Conservation (phyloP, 1,284 basidiomycete species). For the Chalciporus sp. region DNA sequence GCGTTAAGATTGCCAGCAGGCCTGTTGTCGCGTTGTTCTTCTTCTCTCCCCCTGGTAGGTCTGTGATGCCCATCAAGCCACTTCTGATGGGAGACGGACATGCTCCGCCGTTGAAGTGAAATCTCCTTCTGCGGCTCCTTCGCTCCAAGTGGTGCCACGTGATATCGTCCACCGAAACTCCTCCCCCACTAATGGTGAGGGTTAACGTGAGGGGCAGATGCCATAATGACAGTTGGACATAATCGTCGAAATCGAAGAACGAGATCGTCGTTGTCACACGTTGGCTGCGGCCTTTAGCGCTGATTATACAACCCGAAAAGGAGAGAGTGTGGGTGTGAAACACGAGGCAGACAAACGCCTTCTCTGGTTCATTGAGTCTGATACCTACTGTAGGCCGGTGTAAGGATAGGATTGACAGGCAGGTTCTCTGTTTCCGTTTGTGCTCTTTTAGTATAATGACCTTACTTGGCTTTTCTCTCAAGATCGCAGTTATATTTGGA, state of each 20-base stretch:
- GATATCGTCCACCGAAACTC: constrained; percentile 2
- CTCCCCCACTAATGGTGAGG: constrained; percentile 13
- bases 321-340: constrained; percentile 9
- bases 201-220: constrained; percentile 1
- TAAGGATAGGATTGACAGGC: background rate
- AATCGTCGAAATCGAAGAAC: constrained; percentile 1
- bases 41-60: background rate
- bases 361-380: background rate
- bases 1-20: constrained; percentile 16
- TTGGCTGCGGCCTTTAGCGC: constrained; percentile 21
- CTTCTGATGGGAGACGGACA: constrained; percentile 1
- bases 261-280: constrained; percentile 27
- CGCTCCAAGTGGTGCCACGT: constrained; percentile 5
- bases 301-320: constrained; percentile 18
- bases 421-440: background rate
- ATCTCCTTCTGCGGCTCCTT: constrained; percentile 1
- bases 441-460: constrained; percentile 9
- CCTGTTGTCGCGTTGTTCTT: background rate
- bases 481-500: constrained; percentile 15
- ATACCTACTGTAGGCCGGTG: background rate
- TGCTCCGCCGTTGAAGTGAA: constrained; percentile 12
- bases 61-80: constrained; percentile 27
- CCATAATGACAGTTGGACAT: constrained; percentile 2
- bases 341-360: constrained; percentile 16
- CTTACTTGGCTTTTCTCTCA: constrained; percentile 3